A percentile compares a stretch with the other conserved stretches of the same genome.
Conservation (phyloP, 495 filamentous ascomycete genomes). For the Chaetomium cochliodes region DNA sequence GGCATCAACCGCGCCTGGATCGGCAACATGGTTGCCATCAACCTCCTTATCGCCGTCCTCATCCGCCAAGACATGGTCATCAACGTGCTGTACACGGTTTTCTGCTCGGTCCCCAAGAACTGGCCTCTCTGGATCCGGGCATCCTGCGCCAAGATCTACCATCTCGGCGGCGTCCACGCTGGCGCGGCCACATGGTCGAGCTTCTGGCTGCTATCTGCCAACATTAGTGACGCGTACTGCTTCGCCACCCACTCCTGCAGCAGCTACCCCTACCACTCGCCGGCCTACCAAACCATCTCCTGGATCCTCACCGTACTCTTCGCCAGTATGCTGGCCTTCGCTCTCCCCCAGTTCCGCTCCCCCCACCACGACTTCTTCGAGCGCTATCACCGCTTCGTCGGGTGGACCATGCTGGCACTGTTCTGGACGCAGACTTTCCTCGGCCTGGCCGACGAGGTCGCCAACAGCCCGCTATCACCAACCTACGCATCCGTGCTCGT, state of each 20-base stretch:
- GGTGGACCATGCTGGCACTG: constrained; percentile 54
- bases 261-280: constrained; percentile 19
- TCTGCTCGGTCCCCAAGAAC: constrained; percentile 53
- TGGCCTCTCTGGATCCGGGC: constrained; percentile 58
- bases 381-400: constrained; percentile 55
- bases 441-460: constrained; percentile 36
- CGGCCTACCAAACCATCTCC: constrained; percentile 6
- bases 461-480: constrained; percentile 19
- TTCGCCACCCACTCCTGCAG: constrained; percentile 37
- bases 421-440: constrained; percentile 48
- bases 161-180: constrained; percentile 67
- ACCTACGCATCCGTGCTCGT: constrained; percentile 41
- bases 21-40: constrained; percentile 31
- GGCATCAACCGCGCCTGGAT: constrained; percentile 5
- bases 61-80: constrained; percentile 64
- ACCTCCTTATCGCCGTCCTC: constrained; percentile 45
- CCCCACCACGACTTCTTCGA: constrained; percentile 57
- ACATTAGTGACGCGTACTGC: constrained; percentile 50
- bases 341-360: constrained; percentile 46
- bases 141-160: constrained; percentile 60
- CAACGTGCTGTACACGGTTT: constrained; percentile 58
- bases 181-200: constrained; percentile 59
- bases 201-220: constrained; percentile 62
- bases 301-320: constrained; percentile 24
- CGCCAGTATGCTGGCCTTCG: constrained; percentile 34